phyloP scores from a whole-genome alignment of 768 basidiomycete species.

The Mycena maculata region DNA sequence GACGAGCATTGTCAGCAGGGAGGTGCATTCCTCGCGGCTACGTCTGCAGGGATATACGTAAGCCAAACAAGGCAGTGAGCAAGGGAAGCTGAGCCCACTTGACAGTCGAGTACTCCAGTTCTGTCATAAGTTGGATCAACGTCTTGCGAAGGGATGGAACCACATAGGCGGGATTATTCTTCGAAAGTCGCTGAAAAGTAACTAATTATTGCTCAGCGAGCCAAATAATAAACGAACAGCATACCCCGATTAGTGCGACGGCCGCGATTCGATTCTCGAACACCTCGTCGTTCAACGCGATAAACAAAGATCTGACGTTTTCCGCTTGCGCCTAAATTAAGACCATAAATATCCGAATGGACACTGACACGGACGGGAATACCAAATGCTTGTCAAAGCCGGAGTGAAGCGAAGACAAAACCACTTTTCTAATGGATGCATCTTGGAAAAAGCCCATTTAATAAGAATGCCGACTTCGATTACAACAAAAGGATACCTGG shows the following conservation, averaged over 20 bases:
- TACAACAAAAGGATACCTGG: slow-evolving; percentile 66
- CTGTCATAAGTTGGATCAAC: slow-evolving; percentile 94
- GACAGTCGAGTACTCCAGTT: slow-evolving; percentile 95
- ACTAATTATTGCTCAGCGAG: not conserved
- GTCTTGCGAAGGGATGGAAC: slow-evolving; percentile 97
- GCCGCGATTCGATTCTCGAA: slow-evolving; percentile 95
- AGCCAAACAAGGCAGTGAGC: slow-evolving; percentile 18
- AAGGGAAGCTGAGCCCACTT: slow-evolving; percentile 51
- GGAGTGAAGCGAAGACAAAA: slow-evolving; percentile 88
- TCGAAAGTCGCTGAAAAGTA: slow-evolving; percentile 73
- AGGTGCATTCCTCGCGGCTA: slow-evolving; percentile 92
- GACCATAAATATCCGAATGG: not conserved
- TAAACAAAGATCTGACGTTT: slow-evolving; percentile 96
- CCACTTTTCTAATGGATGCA: slow-evolving; percentile 78
- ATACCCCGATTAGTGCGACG: slow-evolving; percentile 82
- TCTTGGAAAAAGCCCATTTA: slow-evolving; percentile 19
- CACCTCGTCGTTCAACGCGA: slow-evolving; percentile 96
- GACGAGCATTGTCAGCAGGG: slow-evolving; percentile 88
- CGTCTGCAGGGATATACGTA: slow-evolving; percentile 60
- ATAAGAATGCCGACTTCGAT: slow-evolving; percentile 11
- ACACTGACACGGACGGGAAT: not conserved
- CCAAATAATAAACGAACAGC: not conserved
- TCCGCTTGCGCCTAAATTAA: slow-evolving; percentile 82
- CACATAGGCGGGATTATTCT: slow-evolving; percentile 97
- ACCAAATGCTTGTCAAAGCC: slow-evolving; percentile 93